Conservation (phyloP, 2,329 filamentous ascomycete genomes). For the Trichoderma simmonsii region DNA sequence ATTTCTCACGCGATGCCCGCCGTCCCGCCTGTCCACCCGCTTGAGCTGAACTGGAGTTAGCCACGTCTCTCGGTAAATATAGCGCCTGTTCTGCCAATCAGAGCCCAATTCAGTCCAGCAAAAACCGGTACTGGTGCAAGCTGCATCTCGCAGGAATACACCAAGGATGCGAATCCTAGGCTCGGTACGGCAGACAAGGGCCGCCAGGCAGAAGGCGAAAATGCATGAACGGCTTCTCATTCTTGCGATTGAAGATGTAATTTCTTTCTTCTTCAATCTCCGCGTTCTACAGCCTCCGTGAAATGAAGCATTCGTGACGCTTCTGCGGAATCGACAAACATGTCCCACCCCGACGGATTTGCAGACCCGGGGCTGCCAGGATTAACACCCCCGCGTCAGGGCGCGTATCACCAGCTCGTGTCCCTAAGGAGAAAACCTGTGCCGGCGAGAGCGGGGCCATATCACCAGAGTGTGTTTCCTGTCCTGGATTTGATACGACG, state of each 20-base stretch:
- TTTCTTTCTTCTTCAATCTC: not conserved
- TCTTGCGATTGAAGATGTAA: not conserved
- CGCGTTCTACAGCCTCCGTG: not conserved
- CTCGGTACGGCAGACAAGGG: not conserved
- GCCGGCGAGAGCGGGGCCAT: not conserved
- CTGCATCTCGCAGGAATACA: not conserved
- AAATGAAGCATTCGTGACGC: not conserved
- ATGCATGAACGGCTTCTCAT: not conserved
- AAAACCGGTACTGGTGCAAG: not conserved
- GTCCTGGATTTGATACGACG: not conserved
- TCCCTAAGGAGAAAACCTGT: constrained; percentile 8
- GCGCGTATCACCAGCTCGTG: constrained; percentile 9
- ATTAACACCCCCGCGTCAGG: not conserved
- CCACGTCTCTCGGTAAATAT: not conserved
- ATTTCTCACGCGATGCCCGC: not conserved
- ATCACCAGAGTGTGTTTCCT: constrained; percentile 1
- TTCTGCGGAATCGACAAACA: not conserved
- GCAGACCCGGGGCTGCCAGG: not conserved
- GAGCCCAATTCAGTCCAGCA: not conserved
- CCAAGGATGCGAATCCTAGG: constrained; percentile 8
- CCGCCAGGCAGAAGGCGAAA: not conserved
- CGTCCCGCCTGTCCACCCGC: not conserved
- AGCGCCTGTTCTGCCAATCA: constrained; percentile 7
- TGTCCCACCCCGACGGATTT: not conserved
- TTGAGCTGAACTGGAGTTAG: not conserved